Evolutionary conservation across 768 basidiomycete species (phyloP).

Genomic region (Chalciporus piperatus): DNA sequence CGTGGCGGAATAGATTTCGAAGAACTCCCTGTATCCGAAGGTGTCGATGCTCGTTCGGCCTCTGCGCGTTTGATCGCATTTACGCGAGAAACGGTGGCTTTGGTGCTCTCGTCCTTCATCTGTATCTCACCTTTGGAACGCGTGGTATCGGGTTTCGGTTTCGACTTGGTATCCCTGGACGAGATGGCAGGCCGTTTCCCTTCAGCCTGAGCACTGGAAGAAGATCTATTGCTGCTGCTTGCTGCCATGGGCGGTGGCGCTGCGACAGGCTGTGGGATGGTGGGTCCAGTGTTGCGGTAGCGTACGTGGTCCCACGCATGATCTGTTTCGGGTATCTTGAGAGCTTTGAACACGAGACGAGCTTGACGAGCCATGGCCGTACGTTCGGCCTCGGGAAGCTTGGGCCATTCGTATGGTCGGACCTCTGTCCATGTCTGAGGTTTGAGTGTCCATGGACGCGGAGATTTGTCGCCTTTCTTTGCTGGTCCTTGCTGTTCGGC

Average conservation of each 20-base stretch:
- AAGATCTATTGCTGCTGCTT: conserved; percentile 22
- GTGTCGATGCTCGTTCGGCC: conserved; percentile 18
- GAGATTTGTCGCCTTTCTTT: conserved; percentile 37
- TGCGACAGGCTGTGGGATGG: conserved; percentile 11
- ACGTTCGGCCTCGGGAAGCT: conserved; percentile 47
- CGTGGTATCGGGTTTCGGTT: conserved; percentile 23
- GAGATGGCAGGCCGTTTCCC: conserved; percentile 45
- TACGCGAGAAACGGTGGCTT: conserved; percentile 28
- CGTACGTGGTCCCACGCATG: conserved; percentile 59
- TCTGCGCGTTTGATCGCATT: conserved; percentile 31
- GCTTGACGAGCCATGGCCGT: conserved; percentile 51
- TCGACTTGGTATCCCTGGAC: conserved; percentile 46
- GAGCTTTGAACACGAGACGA: conserved; percentile 42
- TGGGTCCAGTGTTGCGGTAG: conserved; percentile 25
- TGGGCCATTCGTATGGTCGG: conserved; percentile 62
- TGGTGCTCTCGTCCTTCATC: conserved; percentile 37
- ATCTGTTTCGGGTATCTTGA: conserved; percentile 60
- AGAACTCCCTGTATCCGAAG: conserved; percentile 11
- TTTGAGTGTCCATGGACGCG: conserved; percentile 53
- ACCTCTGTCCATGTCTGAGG: conserved; percentile 62
- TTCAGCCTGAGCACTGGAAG: conserved; percentile 27
- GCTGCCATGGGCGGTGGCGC: conserved; percentile 16
- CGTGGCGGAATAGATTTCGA: conserved; percentile 26
- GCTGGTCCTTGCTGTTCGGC: conserved; percentile 41
- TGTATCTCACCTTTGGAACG: conserved; percentile 37